Evolutionary conservation across 2,329 filamentous ascomycete species (phyloP).

Genomic region (Xylariaceae sp.): DNA sequence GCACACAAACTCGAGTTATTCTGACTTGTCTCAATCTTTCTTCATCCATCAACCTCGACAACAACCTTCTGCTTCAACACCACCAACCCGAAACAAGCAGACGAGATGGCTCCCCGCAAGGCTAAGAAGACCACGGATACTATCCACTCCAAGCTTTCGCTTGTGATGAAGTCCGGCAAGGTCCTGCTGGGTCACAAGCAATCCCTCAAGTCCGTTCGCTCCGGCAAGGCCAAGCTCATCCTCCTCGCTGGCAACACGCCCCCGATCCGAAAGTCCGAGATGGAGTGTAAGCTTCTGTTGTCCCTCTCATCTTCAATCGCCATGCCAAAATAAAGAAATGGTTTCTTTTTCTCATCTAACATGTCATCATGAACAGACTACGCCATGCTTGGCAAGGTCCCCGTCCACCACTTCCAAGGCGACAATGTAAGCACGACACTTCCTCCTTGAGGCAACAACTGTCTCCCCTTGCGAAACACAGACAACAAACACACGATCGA

Average conservation of each 20-base stretch:
- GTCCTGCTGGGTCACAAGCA: constrained; percentile 90
- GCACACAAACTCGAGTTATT: too few relatives aligned
- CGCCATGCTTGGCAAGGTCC: constrained; percentile 87
- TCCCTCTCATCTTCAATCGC: too few relatives aligned
- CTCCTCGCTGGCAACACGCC: constrained; percentile 95
- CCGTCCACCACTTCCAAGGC: constrained; percentile 95
- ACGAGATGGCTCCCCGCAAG: too few relatives aligned
- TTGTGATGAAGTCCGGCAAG: constrained; percentile 44
- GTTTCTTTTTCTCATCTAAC: too few relatives aligned
- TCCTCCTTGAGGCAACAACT: not conserved
- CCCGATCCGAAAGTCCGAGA: constrained; percentile 94
- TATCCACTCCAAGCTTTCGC: constrained; percentile 42
- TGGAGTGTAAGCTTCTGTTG: constrained; percentile 91
- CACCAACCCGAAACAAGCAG: too few relatives aligned
- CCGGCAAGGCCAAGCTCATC: constrained; percentile 97
- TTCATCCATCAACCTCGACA: too few relatives aligned
- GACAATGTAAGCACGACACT: constrained; percentile 82
- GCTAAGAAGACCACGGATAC: not conserved
- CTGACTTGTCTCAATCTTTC: too few relatives aligned
- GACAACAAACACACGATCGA: too few relatives aligned
- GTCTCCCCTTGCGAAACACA: constrained; percentile 28
- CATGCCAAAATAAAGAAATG: too few relatives aligned
- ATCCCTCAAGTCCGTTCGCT: constrained; percentile 83
- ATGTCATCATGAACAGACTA: too few relatives aligned
- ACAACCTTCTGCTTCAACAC: too few relatives aligned